phyloP scores from a whole-genome alignment of 1,284 basidiomycete genomes.

The Inonotus obliquus region DNA sequence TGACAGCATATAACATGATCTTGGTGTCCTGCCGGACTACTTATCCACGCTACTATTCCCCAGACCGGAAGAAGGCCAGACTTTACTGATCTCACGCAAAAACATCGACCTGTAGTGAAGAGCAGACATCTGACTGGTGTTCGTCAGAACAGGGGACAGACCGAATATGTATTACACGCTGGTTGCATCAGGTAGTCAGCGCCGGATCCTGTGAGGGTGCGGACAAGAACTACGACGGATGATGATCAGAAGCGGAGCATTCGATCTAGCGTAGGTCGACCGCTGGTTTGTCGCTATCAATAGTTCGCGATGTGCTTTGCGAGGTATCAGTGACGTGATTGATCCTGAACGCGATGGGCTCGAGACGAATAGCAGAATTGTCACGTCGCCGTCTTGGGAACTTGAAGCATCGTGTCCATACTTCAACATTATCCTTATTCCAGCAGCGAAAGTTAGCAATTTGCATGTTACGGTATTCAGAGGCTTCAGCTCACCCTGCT shows the following conservation, averaged over 20 bases:
- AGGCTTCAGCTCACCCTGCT: slow-evolving; percentile 1
- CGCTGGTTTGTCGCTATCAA: not conserved
- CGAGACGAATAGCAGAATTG: not conserved
- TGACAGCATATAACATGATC: too few relatives aligned
- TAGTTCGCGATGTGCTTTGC: not conserved
- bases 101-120: too few relatives aligned
- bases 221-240: not conserved
- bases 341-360: slow-evolving; percentile 1
- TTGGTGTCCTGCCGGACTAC: too few relatives aligned
- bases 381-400: not conserved
- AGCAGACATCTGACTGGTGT: too few relatives aligned
- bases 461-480: not conserved
- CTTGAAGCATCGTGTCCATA: not conserved
- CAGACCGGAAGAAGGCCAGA: too few relatives aligned
- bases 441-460: not conserved
- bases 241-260: not conserved
- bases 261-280: not conserved
- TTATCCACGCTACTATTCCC: too few relatives aligned
- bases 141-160: too few relatives aligned
- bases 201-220: too few relatives aligned
- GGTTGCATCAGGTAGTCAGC: too few relatives aligned
- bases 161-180: too few relatives aligned
- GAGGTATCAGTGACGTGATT: not conserved
- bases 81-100: too few relatives aligned
- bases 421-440: not conserved